phyloP scores from a whole-genome alignment of 73 alveolate genomes.

The Breviolum minutum region DNA sequence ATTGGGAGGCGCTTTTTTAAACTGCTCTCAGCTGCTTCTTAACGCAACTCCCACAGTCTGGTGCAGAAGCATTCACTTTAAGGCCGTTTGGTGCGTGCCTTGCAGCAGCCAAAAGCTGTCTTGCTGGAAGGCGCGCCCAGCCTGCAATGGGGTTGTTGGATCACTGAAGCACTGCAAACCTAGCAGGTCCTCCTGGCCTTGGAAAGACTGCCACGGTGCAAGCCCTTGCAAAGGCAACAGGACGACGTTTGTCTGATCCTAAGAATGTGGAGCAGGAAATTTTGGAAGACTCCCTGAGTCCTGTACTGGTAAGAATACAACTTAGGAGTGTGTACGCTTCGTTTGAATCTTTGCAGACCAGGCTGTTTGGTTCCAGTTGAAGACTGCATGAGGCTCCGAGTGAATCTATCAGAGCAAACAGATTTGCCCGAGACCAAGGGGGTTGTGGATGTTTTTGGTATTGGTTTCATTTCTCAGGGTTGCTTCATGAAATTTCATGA shows the following conservation, averaged over 20 bases:
- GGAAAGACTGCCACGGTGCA: constrained; percentile 99
- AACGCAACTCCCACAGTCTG: background rate
- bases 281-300: too few relatives aligned
- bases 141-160: constrained; percentile 95
- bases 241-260: constrained; percentile 56
- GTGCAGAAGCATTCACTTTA: background rate
- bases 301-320: background rate
- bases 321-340: background rate
- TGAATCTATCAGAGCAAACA: constrained; percentile 99
- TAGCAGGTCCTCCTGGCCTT: constrained; percentile 99
- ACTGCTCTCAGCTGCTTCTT: background rate
- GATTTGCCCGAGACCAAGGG: constrained; percentile 97
- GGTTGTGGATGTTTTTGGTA: background rate
- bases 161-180: constrained; percentile 97
- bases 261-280: too few relatives aligned
- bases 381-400: constrained; percentile 94
- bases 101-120: constrained; percentile 82
- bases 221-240: constrained; percentile 93
- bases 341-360: background rate
- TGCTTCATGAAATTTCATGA: too few relatives aligned
- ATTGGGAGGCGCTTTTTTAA: background rate
- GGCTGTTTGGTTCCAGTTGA: background rate
- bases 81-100: constrained; percentile 94
- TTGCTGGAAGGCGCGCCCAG: constrained; percentile 70
- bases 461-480: background rate